A percentile compares a stretch with the other conserved stretches of the same genome.
phyloP scores from a whole-genome alignment of 2,329 filamentous ascomycete species.

The Pseudophaeomoniella oleicola region DNA sequence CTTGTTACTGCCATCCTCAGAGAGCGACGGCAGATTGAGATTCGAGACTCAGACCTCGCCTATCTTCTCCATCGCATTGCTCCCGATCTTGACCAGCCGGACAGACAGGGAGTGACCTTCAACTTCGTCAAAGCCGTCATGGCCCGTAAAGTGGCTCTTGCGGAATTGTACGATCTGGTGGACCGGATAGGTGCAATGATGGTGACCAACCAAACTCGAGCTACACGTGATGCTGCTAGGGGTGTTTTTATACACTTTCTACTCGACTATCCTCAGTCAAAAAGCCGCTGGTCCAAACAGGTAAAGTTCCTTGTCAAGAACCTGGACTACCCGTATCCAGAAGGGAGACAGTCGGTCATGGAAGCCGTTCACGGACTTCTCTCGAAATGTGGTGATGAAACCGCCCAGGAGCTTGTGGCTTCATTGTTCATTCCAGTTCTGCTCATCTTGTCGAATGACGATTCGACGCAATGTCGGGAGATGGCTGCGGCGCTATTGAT shows the following conservation, averaged over 20 bases:
- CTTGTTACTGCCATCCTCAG: conserved; percentile 72
- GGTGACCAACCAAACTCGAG: conserved; percentile 87
- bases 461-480: conserved; percentile 69
- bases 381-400: conserved; percentile 66
- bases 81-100: conserved; percentile 80
- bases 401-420: conserved; percentile 66
- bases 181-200: conserved; percentile 84
- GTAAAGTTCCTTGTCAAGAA: conserved; percentile 81
- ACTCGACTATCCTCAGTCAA: conserved; percentile 84
- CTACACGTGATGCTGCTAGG: conserved; percentile 73
- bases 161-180: conserved; percentile 77
- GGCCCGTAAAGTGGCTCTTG: conserved; percentile 70
- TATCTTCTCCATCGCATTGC: conserved; percentile 69
- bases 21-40: conserved; percentile 58
- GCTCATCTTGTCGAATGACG: conserved; percentile 75
- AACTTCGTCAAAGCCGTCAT: conserved; percentile 84
- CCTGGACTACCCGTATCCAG: conserved; percentile 74
- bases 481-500: conserved; percentile 69
- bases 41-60: conserved; percentile 72
- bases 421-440: conserved; percentile 78
- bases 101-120: conserved; percentile 85
- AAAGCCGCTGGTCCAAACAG: conserved; percentile 77
- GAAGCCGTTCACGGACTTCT: conserved; percentile 80
- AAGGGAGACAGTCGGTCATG: conserved; percentile 83
- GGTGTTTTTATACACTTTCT: conserved; percentile 90